These are phyloP conservation scores for Zizania palustris DNA, from an alignment of 202 grass and related monocot genomes.

Conservation along the genomic window DNA sequence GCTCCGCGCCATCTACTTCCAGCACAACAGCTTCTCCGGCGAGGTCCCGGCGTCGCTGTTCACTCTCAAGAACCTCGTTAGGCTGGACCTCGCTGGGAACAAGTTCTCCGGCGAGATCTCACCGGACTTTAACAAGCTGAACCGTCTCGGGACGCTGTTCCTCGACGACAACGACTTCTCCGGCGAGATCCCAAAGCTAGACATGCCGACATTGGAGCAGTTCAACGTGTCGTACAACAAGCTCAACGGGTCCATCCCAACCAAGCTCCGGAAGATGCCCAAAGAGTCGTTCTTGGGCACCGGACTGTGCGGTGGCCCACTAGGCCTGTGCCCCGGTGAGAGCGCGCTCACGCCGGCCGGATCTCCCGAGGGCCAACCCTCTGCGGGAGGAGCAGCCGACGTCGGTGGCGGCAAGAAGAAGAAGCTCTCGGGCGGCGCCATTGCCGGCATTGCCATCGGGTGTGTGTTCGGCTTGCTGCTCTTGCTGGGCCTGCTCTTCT, in stretches of 20 bases:
- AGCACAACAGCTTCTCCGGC: slow-evolving; percentile 71
- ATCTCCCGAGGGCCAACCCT: slow-evolving; percentile 43
- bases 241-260: slow-evolving; percentile 85
- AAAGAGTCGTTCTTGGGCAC: slow-evolving; percentile 66
- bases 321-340: slow-evolving; percentile 78
- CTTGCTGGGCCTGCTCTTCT: slow-evolving; percentile 56
- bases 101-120: slow-evolving; percentile 75
- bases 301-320: slow-evolving; percentile 59
- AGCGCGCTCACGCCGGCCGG: slow-evolving; percentile 47
- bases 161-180: slow-evolving; percentile 64
- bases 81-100: slow-evolving; percentile 71
- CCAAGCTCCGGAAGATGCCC: slow-evolving; percentile 71
- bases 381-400: slow-evolving; percentile 13
- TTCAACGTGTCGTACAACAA: slow-evolving; percentile 94
- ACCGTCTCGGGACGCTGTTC: slow-evolving; percentile 70
- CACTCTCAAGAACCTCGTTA: slow-evolving; percentile 69
- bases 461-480: slow-evolving; percentile 60
- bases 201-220: slow-evolving; percentile 61
- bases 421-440: slow-evolving; percentile 92
- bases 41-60: slow-evolving; percentile 64
- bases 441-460: slow-evolving; percentile 89
- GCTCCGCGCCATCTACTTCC: slow-evolving; percentile 84
- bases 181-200: slow-evolving; percentile 80
- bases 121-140: slow-evolving; percentile 71
- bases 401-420: slow-evolving; percentile 57